Evolutionary conservation across 2,329 filamentous ascomycete genomes (phyloP).

Genomic region (Diaporthe ampelina): DNA sequence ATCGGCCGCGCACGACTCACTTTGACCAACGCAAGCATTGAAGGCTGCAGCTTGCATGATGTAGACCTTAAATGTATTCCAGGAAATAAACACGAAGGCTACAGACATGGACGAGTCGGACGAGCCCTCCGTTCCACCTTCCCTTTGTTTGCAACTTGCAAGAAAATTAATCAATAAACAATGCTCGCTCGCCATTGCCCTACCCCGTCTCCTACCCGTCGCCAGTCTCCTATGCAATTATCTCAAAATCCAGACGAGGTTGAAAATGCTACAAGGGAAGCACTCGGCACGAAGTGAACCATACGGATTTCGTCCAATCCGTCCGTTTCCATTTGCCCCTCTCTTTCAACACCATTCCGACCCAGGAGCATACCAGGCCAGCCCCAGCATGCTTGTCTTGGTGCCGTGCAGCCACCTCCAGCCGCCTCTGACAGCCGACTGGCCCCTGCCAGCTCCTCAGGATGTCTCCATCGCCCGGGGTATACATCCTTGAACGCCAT

Average conservation of each 20-base stretch:
- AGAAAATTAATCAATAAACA: constrained; percentile 40
- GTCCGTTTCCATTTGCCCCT: neutral
- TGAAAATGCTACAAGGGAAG: constrained; percentile 16
- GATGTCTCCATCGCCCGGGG: constrained; percentile 1
- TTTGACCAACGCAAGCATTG: neutral
- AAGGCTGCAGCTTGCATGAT: constrained; percentile 9
- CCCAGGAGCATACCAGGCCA: neutral
- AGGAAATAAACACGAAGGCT: constrained; percentile 34
- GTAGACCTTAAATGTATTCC: constrained; percentile 41
- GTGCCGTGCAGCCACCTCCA: neutral
- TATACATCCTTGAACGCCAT: constrained; percentile 34
- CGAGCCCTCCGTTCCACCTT: neutral
- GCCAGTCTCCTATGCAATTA: constrained; percentile 8
- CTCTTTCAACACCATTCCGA: neutral
- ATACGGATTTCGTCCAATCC: constrained; percentile 21
- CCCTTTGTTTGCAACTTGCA: constrained; percentile 18
- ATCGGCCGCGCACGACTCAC: neutral
- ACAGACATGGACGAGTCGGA: constrained; percentile 17
- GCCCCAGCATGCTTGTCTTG: neutral
- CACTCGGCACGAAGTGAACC: neutral
- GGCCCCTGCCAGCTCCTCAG: neutral
- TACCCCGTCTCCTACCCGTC: constrained; percentile 3
- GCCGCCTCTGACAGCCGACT: neutral
- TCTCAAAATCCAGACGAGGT: constrained; percentile 22
- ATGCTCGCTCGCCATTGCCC: constrained; percentile 31